Evolutionary conservation across 768 basidiomycete genomes (phyloP).

Genomic region (Multifurca ochricompacta): DNA sequence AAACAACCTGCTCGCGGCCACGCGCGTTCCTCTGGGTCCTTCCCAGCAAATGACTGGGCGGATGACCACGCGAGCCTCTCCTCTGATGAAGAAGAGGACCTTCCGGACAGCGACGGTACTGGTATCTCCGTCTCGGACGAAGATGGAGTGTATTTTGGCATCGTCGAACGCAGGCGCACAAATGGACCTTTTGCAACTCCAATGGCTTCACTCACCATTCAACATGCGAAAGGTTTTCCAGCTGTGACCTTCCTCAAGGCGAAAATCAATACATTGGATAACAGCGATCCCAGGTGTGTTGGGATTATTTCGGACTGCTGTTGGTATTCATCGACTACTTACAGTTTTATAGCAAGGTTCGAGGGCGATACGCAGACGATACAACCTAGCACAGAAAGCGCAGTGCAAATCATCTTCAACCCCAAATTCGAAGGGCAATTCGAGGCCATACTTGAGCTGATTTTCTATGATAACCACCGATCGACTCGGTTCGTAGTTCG

Average conservation of each 20-base stretch:
- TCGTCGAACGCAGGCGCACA: constrained; percentile 36
- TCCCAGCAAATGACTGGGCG: neutral
- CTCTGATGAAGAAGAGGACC: constrained; percentile 5
- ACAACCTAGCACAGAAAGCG: constrained; percentile 4
- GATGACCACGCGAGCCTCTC: neutral
- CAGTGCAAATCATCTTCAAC: neutral
- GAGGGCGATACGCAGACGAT: constrained; percentile 1
- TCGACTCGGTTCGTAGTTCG: neutral
- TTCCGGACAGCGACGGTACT: constrained; percentile 43
- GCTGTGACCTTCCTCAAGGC: constrained; percentile 13
- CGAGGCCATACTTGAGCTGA: constrained; percentile 1
- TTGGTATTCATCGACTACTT: neutral
- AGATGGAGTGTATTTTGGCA: constrained; percentile 42
- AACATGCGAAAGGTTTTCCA: constrained; percentile 4
- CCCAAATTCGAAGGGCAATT: constrained; percentile 12
- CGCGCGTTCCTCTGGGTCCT: neutral
- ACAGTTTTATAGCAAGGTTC: constrained; percentile 7
- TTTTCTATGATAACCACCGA: constrained; percentile 2
- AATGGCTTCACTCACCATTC: constrained; percentile 15
- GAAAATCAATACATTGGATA: neutral
- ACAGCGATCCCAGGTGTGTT: constrained; percentile 7
- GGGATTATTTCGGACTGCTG: neutral
- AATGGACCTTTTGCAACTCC: constrained; percentile 10
- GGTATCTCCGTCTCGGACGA: constrained; percentile 27
- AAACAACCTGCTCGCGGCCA: neutral